These are phyloP conservation scores for Rhizopus delemar DNA, from an alignment of 371 early-diverging fungal species.

Conservation along the genomic window DNA sequence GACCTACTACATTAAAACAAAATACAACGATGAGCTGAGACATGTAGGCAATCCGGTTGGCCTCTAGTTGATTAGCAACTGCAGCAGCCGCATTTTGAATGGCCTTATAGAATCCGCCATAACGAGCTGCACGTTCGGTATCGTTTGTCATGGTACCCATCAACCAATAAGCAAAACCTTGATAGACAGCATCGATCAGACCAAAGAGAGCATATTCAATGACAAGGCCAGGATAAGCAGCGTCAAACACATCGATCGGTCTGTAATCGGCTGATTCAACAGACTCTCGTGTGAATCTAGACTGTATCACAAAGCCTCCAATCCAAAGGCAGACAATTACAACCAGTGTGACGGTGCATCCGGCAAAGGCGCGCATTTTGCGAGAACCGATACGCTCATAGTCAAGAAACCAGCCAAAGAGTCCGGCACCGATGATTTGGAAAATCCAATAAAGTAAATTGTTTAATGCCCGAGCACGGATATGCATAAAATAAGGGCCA, in stretches of 20 bases:
- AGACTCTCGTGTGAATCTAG: constrained; percentile 37
- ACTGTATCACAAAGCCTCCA: constrained; percentile 58
- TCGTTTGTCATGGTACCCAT: constrained; percentile 74
- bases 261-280: constrained; percentile 15
- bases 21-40: constrained; percentile 31
- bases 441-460: constrained; percentile 71
- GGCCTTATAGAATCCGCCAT: constrained; percentile 84
- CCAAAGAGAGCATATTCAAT: constrained; percentile 68
- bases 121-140: constrained; percentile 67
- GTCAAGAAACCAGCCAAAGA: constrained; percentile 64
- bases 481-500: constrained; percentile 47
- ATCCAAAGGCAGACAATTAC: constrained; percentile 55
- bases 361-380: constrained; percentile 54
- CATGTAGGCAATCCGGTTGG: constrained; percentile 26
- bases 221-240: constrained; percentile 46
- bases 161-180: constrained; percentile 73
- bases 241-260: constrained; percentile 34
- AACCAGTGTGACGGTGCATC: constrained; percentile 44
- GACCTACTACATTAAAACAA: constrained; percentile 29
- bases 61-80: constrained; percentile 46
- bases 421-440: constrained; percentile 66
- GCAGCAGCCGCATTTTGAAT: constrained; percentile 75
- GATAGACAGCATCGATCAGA: constrained; percentile 69
- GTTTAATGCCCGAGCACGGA: constrained; percentile 66
- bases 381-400: constrained; percentile 40